Evolutionary conservation across 495 filamentous ascomycete genomes (phyloP).

Genomic region (Bathelium albidoporum): DNA sequence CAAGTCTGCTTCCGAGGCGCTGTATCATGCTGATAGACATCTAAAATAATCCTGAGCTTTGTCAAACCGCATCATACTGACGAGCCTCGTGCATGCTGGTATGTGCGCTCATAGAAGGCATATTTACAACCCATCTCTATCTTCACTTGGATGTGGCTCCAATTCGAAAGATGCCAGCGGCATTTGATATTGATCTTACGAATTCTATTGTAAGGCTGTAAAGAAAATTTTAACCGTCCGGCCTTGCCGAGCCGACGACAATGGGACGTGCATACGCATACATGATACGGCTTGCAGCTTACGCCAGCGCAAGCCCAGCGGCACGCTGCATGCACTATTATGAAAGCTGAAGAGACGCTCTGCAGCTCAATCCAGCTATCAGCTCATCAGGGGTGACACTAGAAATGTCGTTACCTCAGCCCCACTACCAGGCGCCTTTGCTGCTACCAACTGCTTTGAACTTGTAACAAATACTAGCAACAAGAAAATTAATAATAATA

Average conservation of each 20-base stretch:
- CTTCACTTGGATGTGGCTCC: conserved; percentile 7
- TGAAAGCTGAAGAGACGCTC: neutral
- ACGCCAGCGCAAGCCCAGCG: neutral
- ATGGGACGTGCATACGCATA: neutral
- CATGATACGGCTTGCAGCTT: neutral
- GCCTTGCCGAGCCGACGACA: neutral
- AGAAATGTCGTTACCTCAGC: too few relatives aligned
- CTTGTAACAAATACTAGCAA: too few relatives aligned
- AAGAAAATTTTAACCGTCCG: neutral
- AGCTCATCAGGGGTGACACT: too few relatives aligned
- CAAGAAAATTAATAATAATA: too few relatives aligned
- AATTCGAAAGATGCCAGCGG: neutral
- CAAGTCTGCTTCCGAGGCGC: neutral
- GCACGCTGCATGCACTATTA: neutral
- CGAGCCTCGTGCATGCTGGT: neutral
- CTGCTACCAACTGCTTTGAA: too few relatives aligned
- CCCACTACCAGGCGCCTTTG: too few relatives aligned
- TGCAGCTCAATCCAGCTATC: neutral
- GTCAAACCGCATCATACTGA: neutral
- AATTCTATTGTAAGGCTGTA: neutral
- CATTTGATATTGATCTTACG: neutral
- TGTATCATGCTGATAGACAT: neutral
- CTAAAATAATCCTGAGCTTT: neutral
- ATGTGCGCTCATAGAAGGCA: neutral
- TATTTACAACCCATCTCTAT: conserved; percentile 11